phyloP scores from a whole-genome alignment of 441 rosid genomes.

The Hura crepitans region DNA sequence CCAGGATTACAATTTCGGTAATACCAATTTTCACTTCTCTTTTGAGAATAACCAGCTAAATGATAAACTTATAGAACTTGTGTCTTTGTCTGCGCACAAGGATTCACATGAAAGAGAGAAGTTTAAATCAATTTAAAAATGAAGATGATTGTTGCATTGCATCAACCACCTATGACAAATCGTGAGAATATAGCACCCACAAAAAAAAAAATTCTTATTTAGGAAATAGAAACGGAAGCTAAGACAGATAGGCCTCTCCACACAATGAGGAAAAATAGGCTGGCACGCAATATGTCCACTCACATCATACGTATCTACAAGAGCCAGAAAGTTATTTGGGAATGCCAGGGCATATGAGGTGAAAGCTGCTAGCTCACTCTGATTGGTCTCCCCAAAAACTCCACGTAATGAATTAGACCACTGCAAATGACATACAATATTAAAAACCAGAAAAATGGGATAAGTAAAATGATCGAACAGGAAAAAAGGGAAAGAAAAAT shows the following conservation, averaged over 20 bases:
- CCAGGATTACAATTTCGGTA: neutral
- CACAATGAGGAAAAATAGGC: constrained; percentile 3
- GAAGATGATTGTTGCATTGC: constrained; percentile 1
- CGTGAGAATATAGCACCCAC: neutral
- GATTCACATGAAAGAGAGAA: constrained; percentile 6
- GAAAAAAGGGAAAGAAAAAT: neutral
- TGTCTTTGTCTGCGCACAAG: neutral
- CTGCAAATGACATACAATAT: constrained; percentile 40
- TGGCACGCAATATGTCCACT: constrained; percentile 31
- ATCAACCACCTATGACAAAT: neutral
- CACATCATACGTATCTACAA: constrained; percentile 91
- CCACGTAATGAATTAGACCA: constrained; percentile 48
- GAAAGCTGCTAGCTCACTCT: constrained; percentile 91
- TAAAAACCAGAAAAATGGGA: constrained; percentile 16
- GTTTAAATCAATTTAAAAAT: constrained; percentile 8
- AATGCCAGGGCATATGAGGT: constrained; percentile 87
- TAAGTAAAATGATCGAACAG: neutral
- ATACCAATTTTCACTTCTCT: neutral
- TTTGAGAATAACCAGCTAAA: neutral
- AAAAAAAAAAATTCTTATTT: neutral
- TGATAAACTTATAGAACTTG: too few relatives aligned
- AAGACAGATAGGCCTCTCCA: constrained; percentile 1
- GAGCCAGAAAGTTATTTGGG: constrained; percentile 73
- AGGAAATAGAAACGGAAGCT: constrained; percentile 14
- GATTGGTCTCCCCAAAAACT: constrained; percentile 76